phyloP scores from a whole-genome alignment of 805 yeast species.

The Wickerhamiella sorbophila region DNA sequence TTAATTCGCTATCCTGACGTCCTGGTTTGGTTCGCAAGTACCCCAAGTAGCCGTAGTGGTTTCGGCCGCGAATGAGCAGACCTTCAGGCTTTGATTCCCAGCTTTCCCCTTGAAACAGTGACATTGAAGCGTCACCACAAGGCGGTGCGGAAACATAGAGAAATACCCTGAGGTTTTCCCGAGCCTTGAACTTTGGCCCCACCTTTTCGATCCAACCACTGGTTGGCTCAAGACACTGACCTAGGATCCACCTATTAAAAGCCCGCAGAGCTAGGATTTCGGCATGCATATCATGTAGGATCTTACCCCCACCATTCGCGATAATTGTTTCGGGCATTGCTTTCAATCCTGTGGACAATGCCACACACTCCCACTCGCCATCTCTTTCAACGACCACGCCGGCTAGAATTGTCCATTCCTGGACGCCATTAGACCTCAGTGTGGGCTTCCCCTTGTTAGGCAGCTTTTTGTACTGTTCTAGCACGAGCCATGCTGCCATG shows the following conservation, averaged over 20 bases:
- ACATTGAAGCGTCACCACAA: constrained; percentile 82
- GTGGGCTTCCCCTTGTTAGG: constrained; percentile 43
- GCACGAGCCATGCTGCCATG: constrained; percentile 16
- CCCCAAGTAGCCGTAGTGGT: constrained; percentile 30
- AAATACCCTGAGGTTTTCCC: constrained; percentile 30
- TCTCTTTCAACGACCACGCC: constrained; percentile 37
- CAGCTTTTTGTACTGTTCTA: constrained; percentile 15
- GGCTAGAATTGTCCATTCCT: constrained; percentile 78
- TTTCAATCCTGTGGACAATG: constrained; percentile 73
- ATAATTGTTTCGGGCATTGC: constrained; percentile 44
- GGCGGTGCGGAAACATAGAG: constrained; percentile 65
- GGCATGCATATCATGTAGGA: constrained; percentile 85
- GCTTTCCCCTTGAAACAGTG: constrained; percentile 20
- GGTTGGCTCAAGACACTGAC: constrained; percentile 29
- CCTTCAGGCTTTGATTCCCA: constrained; percentile 7
- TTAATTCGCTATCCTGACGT: constrained; percentile 54
- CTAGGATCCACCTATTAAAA: constrained; percentile 46
- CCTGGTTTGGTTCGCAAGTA: constrained; percentile 89
- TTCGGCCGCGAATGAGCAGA: constrained; percentile 14
- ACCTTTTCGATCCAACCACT: constrained; percentile 6
- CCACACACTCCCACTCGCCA: constrained; percentile 24
- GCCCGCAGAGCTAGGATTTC: constrained; percentile 63
- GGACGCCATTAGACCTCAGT: constrained; percentile 43
- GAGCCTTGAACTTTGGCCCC: not conserved
- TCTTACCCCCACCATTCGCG: constrained; percentile 35